These are phyloP conservation scores for Trebouxia sp. DNA, from an alignment of 139 green algal genomes.

Conservation along the genomic window DNA sequence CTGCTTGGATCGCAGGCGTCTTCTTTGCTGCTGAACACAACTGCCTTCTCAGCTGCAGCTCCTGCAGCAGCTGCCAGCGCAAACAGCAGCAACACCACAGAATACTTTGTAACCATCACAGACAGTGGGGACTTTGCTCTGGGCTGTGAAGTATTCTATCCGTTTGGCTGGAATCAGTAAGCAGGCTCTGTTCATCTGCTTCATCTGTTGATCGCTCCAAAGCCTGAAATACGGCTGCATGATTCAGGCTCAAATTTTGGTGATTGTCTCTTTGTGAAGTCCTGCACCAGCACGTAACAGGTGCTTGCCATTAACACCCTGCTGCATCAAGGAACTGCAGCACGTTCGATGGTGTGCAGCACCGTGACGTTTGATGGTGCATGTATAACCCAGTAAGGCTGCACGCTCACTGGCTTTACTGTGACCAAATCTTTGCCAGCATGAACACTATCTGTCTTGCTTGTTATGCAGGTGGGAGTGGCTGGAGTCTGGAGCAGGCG, in stretches of 20 bases:
- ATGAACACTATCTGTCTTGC: not conserved
- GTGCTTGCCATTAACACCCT: not conserved
- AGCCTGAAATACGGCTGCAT: no score
- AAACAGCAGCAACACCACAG: not conserved
- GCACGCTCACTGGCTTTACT: no score
- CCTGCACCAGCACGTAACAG: no score
- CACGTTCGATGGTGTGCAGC: not conserved
- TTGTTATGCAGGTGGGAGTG: constrained; percentile 54
- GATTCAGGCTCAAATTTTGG: no score
- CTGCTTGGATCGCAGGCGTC: not conserved
- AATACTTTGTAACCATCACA: constrained; percentile 37
- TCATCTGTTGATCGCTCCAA: no score
- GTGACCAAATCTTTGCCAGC: not conserved
- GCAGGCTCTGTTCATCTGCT: not conserved
- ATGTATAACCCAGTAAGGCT: no score
- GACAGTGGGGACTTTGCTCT: constrained; percentile 27
- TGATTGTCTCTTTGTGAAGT: no score
- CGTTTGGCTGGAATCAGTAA: constrained; percentile 40
- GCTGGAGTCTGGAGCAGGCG: constrained; percentile 55
- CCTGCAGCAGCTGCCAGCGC: not conserved
- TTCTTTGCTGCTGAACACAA: not conserved
- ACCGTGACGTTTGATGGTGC: not conserved
- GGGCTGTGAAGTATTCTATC: constrained; percentile 33
- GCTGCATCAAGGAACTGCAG: not conserved
- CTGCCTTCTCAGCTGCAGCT: not conserved